Base-by-base conservation (phyloP, 164 flowering plant species). In the Vitis labrusca region DNA sequence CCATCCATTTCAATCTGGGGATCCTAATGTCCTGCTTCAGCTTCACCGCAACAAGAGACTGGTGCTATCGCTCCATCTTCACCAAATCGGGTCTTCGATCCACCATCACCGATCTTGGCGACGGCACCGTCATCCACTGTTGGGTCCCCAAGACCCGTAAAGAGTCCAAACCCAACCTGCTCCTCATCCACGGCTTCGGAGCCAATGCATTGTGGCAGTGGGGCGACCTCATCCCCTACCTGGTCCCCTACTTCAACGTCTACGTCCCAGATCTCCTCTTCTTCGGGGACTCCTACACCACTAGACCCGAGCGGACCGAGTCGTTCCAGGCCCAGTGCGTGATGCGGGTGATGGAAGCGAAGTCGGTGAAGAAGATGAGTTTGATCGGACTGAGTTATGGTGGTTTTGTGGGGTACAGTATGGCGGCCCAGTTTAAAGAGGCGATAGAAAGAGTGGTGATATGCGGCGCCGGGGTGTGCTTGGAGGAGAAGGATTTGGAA, bases 191-290 rank as follows among this genome's bases (percentile, higher is more conserved):
- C 55, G 90, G 90, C 10, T 85, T 83, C 71, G 90, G 88, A 0
- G 85, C 85, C 69, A 83, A 85, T 50, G 86, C 86, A 9, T 71
- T 84, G 88, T 84, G 88, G 88, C 88, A 84, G 70, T 86, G 67
- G 69, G 76, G 59, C 6, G 75, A 71, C 9, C 63, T 63, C 27
- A 65, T 86, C 65, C 81, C 65, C n/a, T 71, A 63, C 37, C 69
- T 84, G 65, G 73, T 68, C 9, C 71, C 79, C 13, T 72, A 67
- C 2, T 86, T 79, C 79, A 84, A 84, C 68, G 65, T 86, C 50
- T 84, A 79, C 78, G 80, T 85, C 1, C 90, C 90, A 10, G 90
- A 86, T 63, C 79, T 86, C 2, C 71, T 86, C 59, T 86, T 86
- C 82, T 86, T 86, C 68, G 90, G 90, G 0, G 48, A 27, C 10